Conservation (phyloP, 139 green algal species). For the Chlorella ohadii region DNA sequence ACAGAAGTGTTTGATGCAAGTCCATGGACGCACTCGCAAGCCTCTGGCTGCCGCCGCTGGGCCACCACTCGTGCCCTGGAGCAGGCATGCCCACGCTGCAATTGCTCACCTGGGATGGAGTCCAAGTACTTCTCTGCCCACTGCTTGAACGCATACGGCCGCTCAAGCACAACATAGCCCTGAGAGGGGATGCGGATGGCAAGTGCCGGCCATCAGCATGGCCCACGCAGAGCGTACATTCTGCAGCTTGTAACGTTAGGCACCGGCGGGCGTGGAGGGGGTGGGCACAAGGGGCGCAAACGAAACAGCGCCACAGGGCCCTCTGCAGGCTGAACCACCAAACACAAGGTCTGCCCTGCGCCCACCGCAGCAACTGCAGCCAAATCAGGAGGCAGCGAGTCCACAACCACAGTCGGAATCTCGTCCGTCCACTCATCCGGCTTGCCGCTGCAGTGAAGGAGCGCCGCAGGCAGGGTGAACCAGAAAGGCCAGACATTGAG, state of each 20-base stretch:
- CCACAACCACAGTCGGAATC: conserved; percentile 81
- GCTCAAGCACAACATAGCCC: conserved; percentile 77
- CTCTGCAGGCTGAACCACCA: no score
- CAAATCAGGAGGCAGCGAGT: conserved; percentile 48
- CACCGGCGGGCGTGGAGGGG: background rate
- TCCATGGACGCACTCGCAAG: no score
- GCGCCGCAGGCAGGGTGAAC: no score
- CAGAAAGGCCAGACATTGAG: background rate
- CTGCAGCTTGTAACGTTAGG: no score
- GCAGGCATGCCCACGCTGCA: no score
- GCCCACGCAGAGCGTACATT: no score
- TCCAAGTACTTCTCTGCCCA: conserved; percentile 60
- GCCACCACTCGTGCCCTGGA: no score
- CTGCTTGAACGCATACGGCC: conserved; percentile 77
- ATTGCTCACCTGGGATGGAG: conserved; percentile 25
- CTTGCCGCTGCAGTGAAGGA: conserved; percentile 40
- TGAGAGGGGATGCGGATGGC: background rate
- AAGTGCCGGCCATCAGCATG: no score
- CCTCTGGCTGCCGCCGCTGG: no score
- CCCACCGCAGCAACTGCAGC: background rate
- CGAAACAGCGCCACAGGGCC: no score
- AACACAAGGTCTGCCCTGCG: no score
- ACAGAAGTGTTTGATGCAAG: no score
- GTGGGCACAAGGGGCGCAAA: background rate
- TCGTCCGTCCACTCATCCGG: conserved; percentile 72